phyloP scores from a whole-genome alignment of 192 early-diverging fungal genomes.

The Linnemannia elongata region DNA sequence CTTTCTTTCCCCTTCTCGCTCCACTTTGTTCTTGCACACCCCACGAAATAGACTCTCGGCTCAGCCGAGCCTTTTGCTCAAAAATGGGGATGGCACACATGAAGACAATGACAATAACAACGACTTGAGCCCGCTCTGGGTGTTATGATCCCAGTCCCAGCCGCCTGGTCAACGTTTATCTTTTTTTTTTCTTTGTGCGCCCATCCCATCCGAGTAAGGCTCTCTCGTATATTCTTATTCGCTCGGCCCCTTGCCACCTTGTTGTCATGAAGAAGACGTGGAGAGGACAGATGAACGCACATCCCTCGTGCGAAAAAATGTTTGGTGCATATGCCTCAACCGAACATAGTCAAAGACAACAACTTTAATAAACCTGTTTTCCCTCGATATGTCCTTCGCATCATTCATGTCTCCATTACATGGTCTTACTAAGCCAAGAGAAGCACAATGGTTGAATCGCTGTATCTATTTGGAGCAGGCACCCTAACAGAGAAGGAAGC shows the following conservation, averaged over 20 bases:
- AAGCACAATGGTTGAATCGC: background rate
- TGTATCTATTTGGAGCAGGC: background rate
- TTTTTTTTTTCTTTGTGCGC: background rate
- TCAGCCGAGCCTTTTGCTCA: background rate
- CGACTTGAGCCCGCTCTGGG: background rate
- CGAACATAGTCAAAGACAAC: background rate
- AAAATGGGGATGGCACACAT: background rate
- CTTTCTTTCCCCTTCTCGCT: background rate
- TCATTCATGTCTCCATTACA: background rate
- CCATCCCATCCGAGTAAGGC: background rate
- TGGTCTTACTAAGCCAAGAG: background rate
- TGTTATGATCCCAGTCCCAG: background rate
- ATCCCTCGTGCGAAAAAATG: background rate
- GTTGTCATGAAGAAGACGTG: background rate
- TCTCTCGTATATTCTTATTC: background rate
- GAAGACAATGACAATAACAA: background rate
- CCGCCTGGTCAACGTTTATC: background rate
- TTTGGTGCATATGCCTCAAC: background rate
- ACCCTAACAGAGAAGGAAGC: too few relatives aligned
- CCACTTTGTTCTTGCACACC: background rate
- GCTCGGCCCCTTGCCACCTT: background rate
- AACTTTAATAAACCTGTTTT: background rate
- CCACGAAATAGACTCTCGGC: slow-evolving; percentile 4
- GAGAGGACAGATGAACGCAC: background rate
- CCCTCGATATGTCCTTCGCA: background rate